Base-by-base conservation (phyloP, 345 rosid species). In the Zanthoxylum bungeanum region DNA sequence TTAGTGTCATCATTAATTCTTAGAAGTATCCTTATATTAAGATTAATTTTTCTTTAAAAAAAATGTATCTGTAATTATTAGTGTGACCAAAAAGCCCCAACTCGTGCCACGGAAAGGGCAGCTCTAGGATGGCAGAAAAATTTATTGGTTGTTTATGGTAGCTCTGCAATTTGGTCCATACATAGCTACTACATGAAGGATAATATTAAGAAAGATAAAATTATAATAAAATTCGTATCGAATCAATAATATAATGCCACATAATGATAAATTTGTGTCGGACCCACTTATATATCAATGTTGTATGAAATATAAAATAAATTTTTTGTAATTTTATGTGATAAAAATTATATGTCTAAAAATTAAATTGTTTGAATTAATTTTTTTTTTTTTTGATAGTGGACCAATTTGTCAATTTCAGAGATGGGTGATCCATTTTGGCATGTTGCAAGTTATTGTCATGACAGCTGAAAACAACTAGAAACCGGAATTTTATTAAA, bases 71-170 rank as follows among this genome's bases (percentile, higher is more conserved):
- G n/a, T n/a, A n/a, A n/a, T n/a, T n/a, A n/a, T n/a, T n/a, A n/a
- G n/a, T n/a, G n/a, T n/a, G n/a, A n/a, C n/a, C n/a, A n/a, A 47
- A 55, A 64, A 42, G 19, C 47, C 19, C 5, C 14, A 42, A 14
- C 47, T 42, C 49, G 49, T 1, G 52, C 63, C 12, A 9, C 39
- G 5, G 66, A 25, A n/a, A 75, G 75, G 68, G 56, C 67, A 65
- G 27, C 1, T 27, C 10, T 39, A 36, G 59, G 52, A 34, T 56
- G 66, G 47, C 79, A 37, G 12, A 7, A 36, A 60, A 55, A 19
- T 11, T 64, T 11, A 56, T 16, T 9, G 69, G 9, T 21, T 52
- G n/a, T 19, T 70, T 19, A 39, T 33, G 36, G 24, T 39, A 6
- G 53, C 55, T 64, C 3, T 34, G 11, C 55, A 51, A 31, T 42